Percentiles rank a stretch among this genome's conserved stretches.
Evolutionary conservation across 331 rosid species (phyloP).

Genomic region (Erythrophleum ivorense): DNA sequence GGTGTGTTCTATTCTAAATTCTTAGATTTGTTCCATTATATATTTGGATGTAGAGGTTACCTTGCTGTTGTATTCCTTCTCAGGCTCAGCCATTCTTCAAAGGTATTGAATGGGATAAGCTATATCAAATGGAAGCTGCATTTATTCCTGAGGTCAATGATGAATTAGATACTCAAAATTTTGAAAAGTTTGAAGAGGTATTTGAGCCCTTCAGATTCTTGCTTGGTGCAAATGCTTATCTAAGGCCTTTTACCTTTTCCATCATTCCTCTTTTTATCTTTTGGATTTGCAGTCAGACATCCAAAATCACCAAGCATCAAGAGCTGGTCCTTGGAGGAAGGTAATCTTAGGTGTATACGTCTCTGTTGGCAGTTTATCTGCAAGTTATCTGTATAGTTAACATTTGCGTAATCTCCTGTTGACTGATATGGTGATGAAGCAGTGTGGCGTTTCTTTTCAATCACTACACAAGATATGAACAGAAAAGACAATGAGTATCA

Average conservation of each 20-base stretch:
- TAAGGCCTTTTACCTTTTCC: constrained; percentile 34
- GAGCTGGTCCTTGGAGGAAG: constrained; percentile 95
- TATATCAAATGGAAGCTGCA: constrained; percentile 96
- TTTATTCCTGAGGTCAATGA: constrained; percentile 95
- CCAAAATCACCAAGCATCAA: constrained; percentile 68
- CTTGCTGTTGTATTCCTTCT: constrained; percentile 50
- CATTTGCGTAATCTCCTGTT: constrained; percentile 32
- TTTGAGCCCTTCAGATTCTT: constrained; percentile 32
- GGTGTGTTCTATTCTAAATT: constrained; percentile 69
- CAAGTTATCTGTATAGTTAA: constrained; percentile 24
- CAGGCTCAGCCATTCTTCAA: constrained; percentile 84
- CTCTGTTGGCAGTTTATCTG: constrained; percentile 2
- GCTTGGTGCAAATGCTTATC: constrained; percentile 22
- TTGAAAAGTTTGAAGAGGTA: constrained; percentile 98
- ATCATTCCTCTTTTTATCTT: constrained; percentile 37
- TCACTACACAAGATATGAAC: not conserved
- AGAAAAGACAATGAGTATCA: constrained; percentile 22
- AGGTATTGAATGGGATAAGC: constrained; percentile 80
- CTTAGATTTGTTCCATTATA: constrained; percentile 43
- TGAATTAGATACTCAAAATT: constrained; percentile 96
- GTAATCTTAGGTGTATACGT: constrained; percentile 49
- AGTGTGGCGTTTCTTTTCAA: constrained; percentile 29
- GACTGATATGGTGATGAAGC: constrained; percentile 40
- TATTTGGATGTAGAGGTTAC: constrained; percentile 45
- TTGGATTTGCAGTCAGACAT: constrained; percentile 65